Evolutionary conservation across 2,329 filamentous ascomycete species (phyloP).

Genomic region (Alternaria panax): DNA sequence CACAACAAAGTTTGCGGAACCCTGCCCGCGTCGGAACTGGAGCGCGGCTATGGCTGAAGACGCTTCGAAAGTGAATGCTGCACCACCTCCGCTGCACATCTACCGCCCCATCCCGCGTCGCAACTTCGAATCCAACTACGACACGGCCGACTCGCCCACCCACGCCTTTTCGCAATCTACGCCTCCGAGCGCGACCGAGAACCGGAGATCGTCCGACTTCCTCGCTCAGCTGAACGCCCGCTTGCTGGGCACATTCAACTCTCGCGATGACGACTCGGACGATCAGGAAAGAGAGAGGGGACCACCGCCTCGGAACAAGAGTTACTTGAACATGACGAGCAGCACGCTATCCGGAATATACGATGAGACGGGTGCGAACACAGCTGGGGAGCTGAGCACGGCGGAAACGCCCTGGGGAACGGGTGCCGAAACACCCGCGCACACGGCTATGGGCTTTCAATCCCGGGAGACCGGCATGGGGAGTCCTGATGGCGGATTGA

Average conservation of each 20-base stretch:
- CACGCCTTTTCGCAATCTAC: slow-evolving; percentile 32
- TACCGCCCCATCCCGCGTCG: slow-evolving; percentile 51
- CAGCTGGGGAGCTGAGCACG: slow-evolving; percentile 56
- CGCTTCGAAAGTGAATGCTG: slow-evolving; percentile 32
- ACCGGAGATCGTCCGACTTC: slow-evolving; percentile 41
- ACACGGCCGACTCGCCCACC: slow-evolving; percentile 37
- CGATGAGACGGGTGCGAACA: slow-evolving; percentile 50
- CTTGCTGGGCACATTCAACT: slow-evolving; percentile 41
- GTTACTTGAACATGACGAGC: slow-evolving; percentile 83
- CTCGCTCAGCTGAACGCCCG: slow-evolving; percentile 49
- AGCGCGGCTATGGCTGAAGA: slow-evolving; percentile 39
- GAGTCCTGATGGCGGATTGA: slow-evolving; percentile 37
- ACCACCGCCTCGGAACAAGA: slow-evolving; percentile 69
- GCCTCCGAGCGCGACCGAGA: slow-evolving; percentile 30
- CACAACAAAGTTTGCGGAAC: slow-evolving; percentile 9
- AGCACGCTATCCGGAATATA: slow-evolving; percentile 94
- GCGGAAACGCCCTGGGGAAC: slow-evolving; percentile 78
- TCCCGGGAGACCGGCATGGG: slow-evolving; percentile 32
- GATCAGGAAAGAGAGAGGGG: slow-evolving; percentile 29
- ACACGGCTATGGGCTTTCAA: slow-evolving; percentile 24
- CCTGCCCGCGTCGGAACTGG: slow-evolving; percentile 17
- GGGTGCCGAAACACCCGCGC: slow-evolving; percentile 72
- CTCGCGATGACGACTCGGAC: slow-evolving; percentile 31
- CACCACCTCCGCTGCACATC: slow-evolving; percentile 41
- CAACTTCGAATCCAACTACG: slow-evolving; percentile 36